Base-by-base conservation (phyloP, 1,284 basidiomycete species). In the Mycena citricolor region DNA sequence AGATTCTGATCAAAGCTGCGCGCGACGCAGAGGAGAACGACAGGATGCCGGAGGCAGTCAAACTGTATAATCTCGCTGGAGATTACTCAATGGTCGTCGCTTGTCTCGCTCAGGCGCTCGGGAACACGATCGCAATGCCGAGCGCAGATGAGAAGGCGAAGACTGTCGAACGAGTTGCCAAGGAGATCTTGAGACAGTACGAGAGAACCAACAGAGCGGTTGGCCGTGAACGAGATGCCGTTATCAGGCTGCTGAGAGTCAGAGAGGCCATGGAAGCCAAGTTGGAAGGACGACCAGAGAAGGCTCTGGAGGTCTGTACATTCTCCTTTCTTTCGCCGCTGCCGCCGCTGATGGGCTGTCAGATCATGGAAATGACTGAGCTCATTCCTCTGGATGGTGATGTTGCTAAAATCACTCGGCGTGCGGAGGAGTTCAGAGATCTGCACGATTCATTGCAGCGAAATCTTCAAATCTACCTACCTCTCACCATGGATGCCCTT, bases 401-500 rank as follows among this genome's bases (percentile, higher is more conserved):
- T 57, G 79, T 94, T 6, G 80, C 84, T 11, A 83, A 85, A 58
- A 93, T 94, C 58, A 92, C 90, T 24, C 78, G 86, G 44, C 81
- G 87, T 45, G 90, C 93, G 5, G 91, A 97, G 59, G 89, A 94
- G 57, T 94, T 97, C 71, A 87, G 87, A 62, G 81, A 89, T 47
- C 62, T 85, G 29, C 86, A 97, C 46, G 93, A 97, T 59, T 79
- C 87, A 4, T 73, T 98, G 57, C 89, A 94, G 54, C 79, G 87
- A 52, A 98, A 97, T 67, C 70, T 98, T 60, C 90, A 93, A 60
- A 81, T 83, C 4, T 89, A 97, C 61, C 77, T 98, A 28, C 81
- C 92, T 21, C 79, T 94, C 42, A 88, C 90, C n/a, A 99, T 98
- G 95, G 91, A 94, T 60, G 83, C 86, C 20, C 79, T 99, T 21